A percentile compares a stretch with the other conserved stretches of the same genome.
Conservation (phyloP, 805 yeast species). For the Myxozyma monticola region DNA sequence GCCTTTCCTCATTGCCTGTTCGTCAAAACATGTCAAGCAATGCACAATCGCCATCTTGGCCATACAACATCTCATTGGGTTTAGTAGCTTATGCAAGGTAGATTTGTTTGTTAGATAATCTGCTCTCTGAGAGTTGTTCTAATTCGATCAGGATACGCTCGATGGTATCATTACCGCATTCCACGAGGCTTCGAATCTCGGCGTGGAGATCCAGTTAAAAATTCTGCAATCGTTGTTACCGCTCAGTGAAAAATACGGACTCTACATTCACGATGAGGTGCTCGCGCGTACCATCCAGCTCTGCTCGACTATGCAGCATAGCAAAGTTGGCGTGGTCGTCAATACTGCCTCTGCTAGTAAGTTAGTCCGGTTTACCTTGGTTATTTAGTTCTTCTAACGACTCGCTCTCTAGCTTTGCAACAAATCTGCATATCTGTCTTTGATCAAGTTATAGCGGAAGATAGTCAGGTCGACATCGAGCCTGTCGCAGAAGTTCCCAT, state of each 20-base stretch:
- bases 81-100: slow-evolving; percentile 54
- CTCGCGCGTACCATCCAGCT: slow-evolving; percentile 62
- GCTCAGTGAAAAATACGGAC: slow-evolving; percentile 63
- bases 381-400: background rate
- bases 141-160: slow-evolving; percentile 26
- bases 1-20: slow-evolving; percentile 74
- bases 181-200: slow-evolving; percentile 69
- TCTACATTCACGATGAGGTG: slow-evolving; percentile 53
- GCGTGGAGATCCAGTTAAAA: slow-evolving; percentile 81
- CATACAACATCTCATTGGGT: slow-evolving; percentile 59
- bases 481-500: slow-evolving; percentile 31
- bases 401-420: slow-evolving; percentile 54
- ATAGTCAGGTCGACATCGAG: slow-evolving; percentile 2
- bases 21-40: slow-evolving; percentile 71
- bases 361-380: background rate
- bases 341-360: slow-evolving; percentile 84
- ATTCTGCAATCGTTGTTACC: slow-evolving; percentile 80
- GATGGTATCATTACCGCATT: slow-evolving; percentile 64
- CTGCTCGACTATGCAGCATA: slow-evolving; percentile 70
- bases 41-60: slow-evolving; percentile 71
- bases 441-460: slow-evolving; percentile 52
- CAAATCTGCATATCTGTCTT: slow-evolving; percentile 78
- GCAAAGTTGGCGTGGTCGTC: slow-evolving; percentile 71
- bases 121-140: too few species aligned
- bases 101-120: slow-evolving; percentile 34